Conservation (phyloP, 192 early-diverging fungal species). For the Linnemannia hyalina region DNA sequence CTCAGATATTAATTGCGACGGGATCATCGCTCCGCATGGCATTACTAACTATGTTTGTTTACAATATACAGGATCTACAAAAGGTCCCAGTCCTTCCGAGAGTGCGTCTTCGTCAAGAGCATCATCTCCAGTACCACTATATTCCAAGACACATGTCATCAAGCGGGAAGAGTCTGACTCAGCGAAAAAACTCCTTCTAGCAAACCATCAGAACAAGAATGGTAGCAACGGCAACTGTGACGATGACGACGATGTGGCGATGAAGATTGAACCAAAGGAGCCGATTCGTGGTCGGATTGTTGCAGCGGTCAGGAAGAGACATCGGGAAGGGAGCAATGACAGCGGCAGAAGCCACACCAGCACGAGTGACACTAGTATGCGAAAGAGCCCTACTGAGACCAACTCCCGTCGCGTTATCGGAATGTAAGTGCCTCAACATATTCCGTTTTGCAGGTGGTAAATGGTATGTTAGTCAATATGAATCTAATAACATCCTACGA, state of each 20-base stretch:
- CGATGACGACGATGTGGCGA: neutral
- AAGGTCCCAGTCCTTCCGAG: neutral
- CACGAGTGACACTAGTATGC: no score
- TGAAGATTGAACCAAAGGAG: neutral
- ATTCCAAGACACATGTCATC: neutral
- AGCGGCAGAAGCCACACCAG: neutral
- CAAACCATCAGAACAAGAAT: neutral
- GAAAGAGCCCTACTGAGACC: neutral
- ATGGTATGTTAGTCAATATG: neutral
- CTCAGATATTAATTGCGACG: neutral
- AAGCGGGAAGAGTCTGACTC: conserved; percentile 41
- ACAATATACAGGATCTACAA: neutral
- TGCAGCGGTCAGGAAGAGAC: neutral
- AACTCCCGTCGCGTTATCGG: neutral
- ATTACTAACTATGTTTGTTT: neutral
- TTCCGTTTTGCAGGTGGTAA: neutral
- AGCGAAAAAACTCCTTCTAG: neutral
- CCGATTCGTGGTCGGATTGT: neutral
- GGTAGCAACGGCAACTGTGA: neutral
- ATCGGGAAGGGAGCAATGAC: neutral
- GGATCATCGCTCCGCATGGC: no score
- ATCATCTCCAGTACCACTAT: neutral
- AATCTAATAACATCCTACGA: neutral
- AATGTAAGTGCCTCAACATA: neutral
- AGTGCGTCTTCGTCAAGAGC: neutral